Evolutionary conservation across 2,329 filamentous ascomycete genomes (phyloP), one percentile per base, ranked within the genome.

Genomic region (Rutstroemia sp.): DNA sequence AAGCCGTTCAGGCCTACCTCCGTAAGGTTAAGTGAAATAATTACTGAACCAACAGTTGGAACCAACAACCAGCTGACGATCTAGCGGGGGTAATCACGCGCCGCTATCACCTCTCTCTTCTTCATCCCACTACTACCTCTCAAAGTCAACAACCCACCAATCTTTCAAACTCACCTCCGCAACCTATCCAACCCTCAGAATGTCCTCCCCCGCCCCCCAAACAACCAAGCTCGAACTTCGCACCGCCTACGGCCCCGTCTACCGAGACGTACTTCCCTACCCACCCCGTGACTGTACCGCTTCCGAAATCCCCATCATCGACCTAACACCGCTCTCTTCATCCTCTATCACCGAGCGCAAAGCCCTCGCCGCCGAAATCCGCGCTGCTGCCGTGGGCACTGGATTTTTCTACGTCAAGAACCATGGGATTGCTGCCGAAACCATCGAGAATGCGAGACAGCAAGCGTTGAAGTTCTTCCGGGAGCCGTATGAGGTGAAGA

Each of bases 361-460:
- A 25, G 60, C 60, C 1, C 64, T 78, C 0, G 75, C 76, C 0
- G 55, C 61, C 3, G 61, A 69, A 25, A 70, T 78, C 6, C 69
- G 69, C 51, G 63, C 67, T 9, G 74, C 75, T 0, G 71, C 73
- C 6, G 66, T 73, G 25, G 73, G 71, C 41, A 76, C 70, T 0
- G 75, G 75, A 0, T 77, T 77, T 62, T 77, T 78, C 62, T 77
- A 77, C 57, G 68, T 77, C 57, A 72, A 71, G 57, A 75, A 76
- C 44, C 73, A 76, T 62, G 73, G 73, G 0, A 73, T 76, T 12
- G 51, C 68, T 0, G 63, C 71, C 21, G 62, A 66, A 23, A 64
- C 59, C 5, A 72, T 72, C 57, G 55, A 48, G 5, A 61, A 63
- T 56, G 67, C 67, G 16, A 68, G 59, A 53, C 64, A 64, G 38